phyloP scores from a whole-genome alignment of 176 grass and related monocot species.

The Oryza glaberrima region DNA sequence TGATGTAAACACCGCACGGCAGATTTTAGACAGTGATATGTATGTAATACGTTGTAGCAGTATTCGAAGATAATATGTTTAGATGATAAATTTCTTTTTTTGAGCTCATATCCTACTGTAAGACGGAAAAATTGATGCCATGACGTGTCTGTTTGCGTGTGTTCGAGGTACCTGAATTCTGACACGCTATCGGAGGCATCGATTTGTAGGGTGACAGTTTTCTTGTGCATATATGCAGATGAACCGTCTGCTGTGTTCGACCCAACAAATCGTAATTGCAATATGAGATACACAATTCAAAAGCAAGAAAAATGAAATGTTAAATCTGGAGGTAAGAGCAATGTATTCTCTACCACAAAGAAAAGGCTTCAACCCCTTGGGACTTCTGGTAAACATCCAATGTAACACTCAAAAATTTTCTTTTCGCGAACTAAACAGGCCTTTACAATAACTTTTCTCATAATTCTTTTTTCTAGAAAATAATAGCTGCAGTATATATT shows the following conservation, averaged over 20 bases:
- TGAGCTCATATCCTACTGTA: background rate
- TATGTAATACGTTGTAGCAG: background rate
- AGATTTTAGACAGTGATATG: background rate
- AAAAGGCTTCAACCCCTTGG: background rate
- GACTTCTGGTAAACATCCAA: too few relatives aligned
- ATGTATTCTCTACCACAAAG: background rate
- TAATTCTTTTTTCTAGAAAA: too few relatives aligned
- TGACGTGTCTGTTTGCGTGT: background rate
- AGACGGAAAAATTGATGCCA: background rate
- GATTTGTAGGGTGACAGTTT: background rate
- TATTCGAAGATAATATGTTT: background rate
- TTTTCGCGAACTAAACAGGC: too few relatives aligned
- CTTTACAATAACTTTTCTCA: too few relatives aligned
- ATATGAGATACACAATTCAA: background rate
- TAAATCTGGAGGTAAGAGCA: slow-evolving; percentile 6
- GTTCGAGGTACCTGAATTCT: too few relatives aligned
- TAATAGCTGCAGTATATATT: too few relatives aligned
- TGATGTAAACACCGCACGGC: background rate
- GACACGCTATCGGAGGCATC: too few relatives aligned
- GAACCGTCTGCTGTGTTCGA: background rate
- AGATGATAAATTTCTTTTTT: background rate
- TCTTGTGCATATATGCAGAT: background rate
- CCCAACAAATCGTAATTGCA: background rate
- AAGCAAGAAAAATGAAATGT: background rate
- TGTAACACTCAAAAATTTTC: too few relatives aligned